phyloP scores from a whole-genome alignment of 371 early-diverging fungal genomes.

The Hamiltosporidium tvaerminnensis region DNA sequence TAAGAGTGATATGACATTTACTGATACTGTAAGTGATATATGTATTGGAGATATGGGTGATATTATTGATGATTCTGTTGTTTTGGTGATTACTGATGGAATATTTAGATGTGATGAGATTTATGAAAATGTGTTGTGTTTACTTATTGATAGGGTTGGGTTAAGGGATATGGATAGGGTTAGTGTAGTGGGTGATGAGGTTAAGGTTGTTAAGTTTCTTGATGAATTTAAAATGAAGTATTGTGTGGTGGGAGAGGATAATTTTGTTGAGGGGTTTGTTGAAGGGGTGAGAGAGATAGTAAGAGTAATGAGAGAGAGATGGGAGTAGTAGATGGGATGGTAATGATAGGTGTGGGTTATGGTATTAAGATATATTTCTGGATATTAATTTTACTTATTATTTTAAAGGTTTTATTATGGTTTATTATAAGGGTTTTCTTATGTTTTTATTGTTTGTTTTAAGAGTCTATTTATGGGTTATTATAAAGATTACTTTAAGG shows the following conservation, averaged over 20 bases:
- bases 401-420: too few relatives aligned
- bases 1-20: too few relatives aligned
- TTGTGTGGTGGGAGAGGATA: neutral
- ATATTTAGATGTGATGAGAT: neutral
- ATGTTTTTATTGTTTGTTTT: too few relatives aligned
- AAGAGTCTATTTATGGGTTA: too few relatives aligned
- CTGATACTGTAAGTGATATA: neutral
- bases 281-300: neutral
- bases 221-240: neutral
- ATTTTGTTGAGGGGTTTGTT: neutral
- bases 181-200: neutral
- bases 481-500: too few relatives aligned
- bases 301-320: too few relatives aligned
- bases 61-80: neutral
- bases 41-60: neutral
- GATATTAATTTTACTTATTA: too few relatives aligned
- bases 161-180: slow-evolving; percentile 1
- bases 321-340: too few relatives aligned
- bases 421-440: too few relatives aligned
- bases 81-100: neutral
- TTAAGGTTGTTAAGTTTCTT: neutral
- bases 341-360: too few relatives aligned
- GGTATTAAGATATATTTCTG: too few relatives aligned
- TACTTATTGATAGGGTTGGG: neutral
- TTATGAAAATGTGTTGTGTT: neutral